These are phyloP conservation scores for Tolypocladium cylindrosporum DNA, from an alignment of 2,329 filamentous ascomycete species.

Conservation along the genomic window DNA sequence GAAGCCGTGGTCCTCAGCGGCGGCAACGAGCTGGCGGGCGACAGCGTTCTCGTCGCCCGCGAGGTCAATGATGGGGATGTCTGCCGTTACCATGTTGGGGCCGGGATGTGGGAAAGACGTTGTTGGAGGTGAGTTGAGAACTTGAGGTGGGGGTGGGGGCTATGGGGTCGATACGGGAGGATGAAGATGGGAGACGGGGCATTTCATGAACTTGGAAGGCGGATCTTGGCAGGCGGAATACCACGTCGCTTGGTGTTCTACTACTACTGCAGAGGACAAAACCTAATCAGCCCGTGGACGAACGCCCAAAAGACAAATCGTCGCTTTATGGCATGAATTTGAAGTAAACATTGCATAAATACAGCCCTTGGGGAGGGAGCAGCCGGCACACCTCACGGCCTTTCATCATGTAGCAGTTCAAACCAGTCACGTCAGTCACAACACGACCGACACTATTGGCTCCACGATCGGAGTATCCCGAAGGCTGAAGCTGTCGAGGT, in stretches of 20 bases:
- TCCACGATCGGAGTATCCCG: not conserved
- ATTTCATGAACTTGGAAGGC: too few species aligned
- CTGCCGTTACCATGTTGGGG: constrained; percentile 16
- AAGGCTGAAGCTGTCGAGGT: not conserved
- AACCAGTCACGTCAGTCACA: not conserved
- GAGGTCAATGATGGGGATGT: constrained; percentile 78
- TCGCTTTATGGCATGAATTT: too few species aligned
- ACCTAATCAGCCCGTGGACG: too few species aligned
- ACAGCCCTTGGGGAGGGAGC: not conserved
- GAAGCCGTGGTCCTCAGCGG: constrained; percentile 77
- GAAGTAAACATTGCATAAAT: not conserved
- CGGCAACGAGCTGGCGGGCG: constrained; percentile 64
- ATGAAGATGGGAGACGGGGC: not conserved
- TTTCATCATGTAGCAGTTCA: not conserved
- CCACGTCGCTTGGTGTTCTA: too few species aligned
- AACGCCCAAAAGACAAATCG: too few species aligned
- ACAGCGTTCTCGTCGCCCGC: constrained; percentile 43
- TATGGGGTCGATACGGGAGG: not conserved
- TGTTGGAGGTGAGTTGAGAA: not conserved
- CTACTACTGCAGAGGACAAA: too few species aligned
- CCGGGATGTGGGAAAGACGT: not conserved
- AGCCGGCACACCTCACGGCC: not conserved
- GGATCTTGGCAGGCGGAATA: not conserved
- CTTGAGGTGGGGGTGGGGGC: not conserved
- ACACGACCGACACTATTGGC: too few species aligned